phyloP scores from a whole-genome alignment of 441 rosid species.

The Hura crepitans region DNA sequence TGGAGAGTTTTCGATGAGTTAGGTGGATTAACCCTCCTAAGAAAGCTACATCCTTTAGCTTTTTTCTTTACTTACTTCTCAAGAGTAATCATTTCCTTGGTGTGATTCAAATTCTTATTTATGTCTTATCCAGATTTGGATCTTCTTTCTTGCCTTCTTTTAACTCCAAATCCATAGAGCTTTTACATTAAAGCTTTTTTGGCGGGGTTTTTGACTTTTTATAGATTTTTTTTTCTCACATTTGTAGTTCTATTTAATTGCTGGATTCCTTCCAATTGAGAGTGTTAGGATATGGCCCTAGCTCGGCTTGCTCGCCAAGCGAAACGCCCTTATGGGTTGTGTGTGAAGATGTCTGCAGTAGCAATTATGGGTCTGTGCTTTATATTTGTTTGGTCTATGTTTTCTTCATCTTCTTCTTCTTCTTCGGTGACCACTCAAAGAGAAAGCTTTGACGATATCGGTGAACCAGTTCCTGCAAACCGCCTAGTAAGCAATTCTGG shows the following conservation, averaged over 20 bases:
- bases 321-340: conserved; percentile 75
- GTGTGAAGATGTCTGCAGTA: conserved; percentile 62
- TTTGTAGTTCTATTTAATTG: not conserved
- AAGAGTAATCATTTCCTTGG: conserved; percentile 16
- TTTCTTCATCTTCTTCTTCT: conserved; percentile 65
- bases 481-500: conserved; percentile 27
- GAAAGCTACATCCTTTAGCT: conserved; percentile 7
- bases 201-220: conserved; percentile 1
- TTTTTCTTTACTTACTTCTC: conserved; percentile 18
- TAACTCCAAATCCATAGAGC: not conserved
- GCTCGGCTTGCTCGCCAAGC: conserved; percentile 67
- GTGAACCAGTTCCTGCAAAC: conserved; percentile 61
- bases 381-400: conserved; percentile 71
- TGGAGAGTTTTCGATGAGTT: not conserved
- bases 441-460: conserved; percentile 82
- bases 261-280: conserved; percentile 4
- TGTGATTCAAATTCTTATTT: conserved; percentile 4
- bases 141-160: conserved; percentile 1
- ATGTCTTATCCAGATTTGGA: conserved; percentile 7
- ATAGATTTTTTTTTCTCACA: not conserved
- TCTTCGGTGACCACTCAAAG: conserved; percentile 61
- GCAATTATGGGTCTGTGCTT: conserved; percentile 82
- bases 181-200: conserved; percentile 4
- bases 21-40: not conserved
- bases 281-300: conserved; percentile 44